Evolutionary conservation across 2,329 filamentous ascomycete genomes (phyloP), one percentile per base, ranked within the genome.

Genomic region (Fusarium tjaetaba): DNA sequence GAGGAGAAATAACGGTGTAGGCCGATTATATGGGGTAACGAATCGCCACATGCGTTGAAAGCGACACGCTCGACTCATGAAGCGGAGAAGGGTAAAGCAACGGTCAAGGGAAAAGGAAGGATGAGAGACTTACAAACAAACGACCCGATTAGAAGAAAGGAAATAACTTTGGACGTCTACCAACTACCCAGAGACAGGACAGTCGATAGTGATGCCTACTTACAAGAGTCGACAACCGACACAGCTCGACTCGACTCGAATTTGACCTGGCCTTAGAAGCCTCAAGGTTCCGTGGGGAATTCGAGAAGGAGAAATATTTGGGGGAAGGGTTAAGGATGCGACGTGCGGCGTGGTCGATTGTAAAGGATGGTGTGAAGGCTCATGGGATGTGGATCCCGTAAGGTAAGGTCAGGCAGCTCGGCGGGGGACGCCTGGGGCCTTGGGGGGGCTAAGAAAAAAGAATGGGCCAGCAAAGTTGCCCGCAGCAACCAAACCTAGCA

Each of bases 31-130:
- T 66, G 55, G 66, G 65, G 46, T 58, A 61, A 80, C 79, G 81
- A 77, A 81, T 82, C 80, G 78, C 74, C 77, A 78, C 75, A 78
- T 78, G 73, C 51, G 61, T 49, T 48, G 59, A 72, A 28, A 56
- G 30, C 55, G 39, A 36, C 55, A 46, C 30, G 41, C 55, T 71
- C 70, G 61, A 71, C 66, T 73, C 70, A 64, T 70, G 65, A 51
- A 65, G 51, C 68, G 57, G 55, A 56, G 57, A 68, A 67, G 39
- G 52, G 42, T 41, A 38, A 51, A 48, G 39, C 55, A 48, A 58
- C 30, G 41, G 55, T 48, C 55, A 36, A 48, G 30, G 30, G 32
- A 49, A 49, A 39, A 36, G 45, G 41, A 42, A 59, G 41, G 61
- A 38, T 49, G 51, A 53, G 43, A 49, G 67, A 75, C 73, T 75